phyloP scores from a whole-genome alignment of 139 green algal genomes.

The Closterium sp. region DNA sequence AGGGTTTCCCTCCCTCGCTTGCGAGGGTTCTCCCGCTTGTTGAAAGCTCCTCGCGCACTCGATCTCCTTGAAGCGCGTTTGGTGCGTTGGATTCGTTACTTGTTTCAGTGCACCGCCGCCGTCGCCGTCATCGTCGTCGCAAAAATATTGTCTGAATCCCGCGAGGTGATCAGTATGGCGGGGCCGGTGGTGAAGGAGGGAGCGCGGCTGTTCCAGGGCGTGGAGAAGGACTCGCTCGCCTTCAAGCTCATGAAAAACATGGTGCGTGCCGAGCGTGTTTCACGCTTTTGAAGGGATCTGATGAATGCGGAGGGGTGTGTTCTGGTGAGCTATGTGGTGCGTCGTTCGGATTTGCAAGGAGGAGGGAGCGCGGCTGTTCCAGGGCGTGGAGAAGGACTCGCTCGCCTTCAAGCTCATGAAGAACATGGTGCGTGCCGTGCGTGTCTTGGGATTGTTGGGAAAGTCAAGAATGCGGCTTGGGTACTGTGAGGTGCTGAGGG shows the following conservation, averaged over 20 bases:
- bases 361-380: conserved; percentile 20
- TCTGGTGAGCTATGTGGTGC: conserved; percentile 1
- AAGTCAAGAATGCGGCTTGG: too few species aligned
- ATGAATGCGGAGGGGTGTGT: not conserved
- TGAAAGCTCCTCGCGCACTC: not conserved
- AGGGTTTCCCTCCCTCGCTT: not conserved
- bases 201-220: conserved; percentile 25
- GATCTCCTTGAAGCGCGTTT: not conserved
- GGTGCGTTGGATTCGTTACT: not conserved
- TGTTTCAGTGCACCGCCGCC: not conserved
- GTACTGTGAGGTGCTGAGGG: not conserved
- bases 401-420: conserved; percentile 27
- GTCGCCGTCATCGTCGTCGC: not conserved
- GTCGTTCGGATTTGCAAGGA: not conserved
- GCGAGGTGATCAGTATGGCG: not conserved
- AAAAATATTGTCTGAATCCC: not conserved
- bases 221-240: conserved; percentile 13
- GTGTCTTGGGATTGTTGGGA: too few species aligned
- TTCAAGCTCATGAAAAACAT: conserved; percentile 39
- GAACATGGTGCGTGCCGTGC: conserved; percentile 18
- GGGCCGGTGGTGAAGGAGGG: conserved; percentile 1
- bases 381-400: conserved; percentile 27
- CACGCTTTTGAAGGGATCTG: not conserved
- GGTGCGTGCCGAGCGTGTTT: not conserved
- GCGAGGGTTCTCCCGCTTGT: not conserved